These are phyloP conservation scores for Neonectria sp. DNA, from an alignment of 2,329 filamentous ascomycete species.

Conservation along the genomic window DNA sequence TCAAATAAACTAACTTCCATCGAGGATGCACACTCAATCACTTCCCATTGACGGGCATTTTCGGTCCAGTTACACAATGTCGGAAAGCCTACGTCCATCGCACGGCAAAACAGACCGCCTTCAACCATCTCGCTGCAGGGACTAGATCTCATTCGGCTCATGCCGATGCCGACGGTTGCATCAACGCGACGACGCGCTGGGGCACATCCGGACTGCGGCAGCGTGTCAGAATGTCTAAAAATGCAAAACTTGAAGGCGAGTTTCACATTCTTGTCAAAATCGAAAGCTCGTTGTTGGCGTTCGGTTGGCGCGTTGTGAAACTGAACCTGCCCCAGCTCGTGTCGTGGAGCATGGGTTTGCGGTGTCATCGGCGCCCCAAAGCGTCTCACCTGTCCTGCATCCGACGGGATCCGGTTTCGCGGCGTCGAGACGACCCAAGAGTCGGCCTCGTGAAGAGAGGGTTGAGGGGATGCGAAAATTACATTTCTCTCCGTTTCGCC, in stretches of 20 bases:
- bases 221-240: not conserved
- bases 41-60: not conserved
- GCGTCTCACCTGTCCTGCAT: conserved; percentile 43
- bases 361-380: conserved; percentile 36
- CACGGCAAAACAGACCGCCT: not conserved
- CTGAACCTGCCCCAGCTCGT: conserved; percentile 16
- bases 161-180: not conserved
- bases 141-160: not conserved
- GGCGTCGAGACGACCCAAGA: conserved; percentile 7
- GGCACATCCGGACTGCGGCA: not conserved
- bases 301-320: conserved; percentile 26
- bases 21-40: not conserved
- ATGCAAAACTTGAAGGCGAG: not conserved
- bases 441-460: conserved; percentile 1
- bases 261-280: not conserved
- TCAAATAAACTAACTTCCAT: not conserved
- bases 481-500: not conserved
- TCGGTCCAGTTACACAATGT: not conserved
- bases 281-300: not conserved
- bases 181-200: not conserved
- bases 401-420: conserved; percentile 44
- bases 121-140: too few species aligned
- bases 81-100: not conserved
- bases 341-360: conserved; percentile 1
- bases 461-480: not conserved